Base-by-base conservation (phyloP, 352 stramenopile species). In the Pythium pyrilobum region DNA sequence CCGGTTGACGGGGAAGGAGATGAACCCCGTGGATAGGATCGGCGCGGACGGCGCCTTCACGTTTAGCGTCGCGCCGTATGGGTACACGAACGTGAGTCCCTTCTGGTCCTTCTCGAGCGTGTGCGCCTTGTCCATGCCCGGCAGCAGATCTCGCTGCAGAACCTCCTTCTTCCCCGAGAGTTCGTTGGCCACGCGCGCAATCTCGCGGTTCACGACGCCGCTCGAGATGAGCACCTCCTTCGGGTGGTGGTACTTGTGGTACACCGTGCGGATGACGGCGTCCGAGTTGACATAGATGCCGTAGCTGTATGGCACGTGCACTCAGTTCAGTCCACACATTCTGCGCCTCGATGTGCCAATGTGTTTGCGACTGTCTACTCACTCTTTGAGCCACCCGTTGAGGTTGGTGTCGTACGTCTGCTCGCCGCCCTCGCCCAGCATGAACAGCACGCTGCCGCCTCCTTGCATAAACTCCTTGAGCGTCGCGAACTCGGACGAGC, bases 161-260 rank as follows among this genome's bases (percentile, higher is more conserved):
- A 78, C 28, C 20, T 92, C 77, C 54, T 86, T 88, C 42, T 81
- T 81, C 9, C 80, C 77, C 9, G 76, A 85, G 4, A 92, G 36
- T 37, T 88, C 74, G 23, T 80, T 83, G 8, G 71, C 79, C 69
- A 89, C 68, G 34, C 82, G 75, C 9, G 81, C 85, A 47, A 98
- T 85, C 58, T 97, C 89, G 29, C 86, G 77, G 61, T 98, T 96
- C 9, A 98, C 76, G 33, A 98, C 80, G 43, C 95, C 95, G 50
- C 96, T 97, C 2, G 86, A 92, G 27, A 98, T 94, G 48, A 98
- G 81, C 20, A 95, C 92, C 64, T 98, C 93, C 57, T 98, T 98
- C 1, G 95, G 95, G 57, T 98, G 95, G 37, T 97, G 78, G 58
- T 98, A 98, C 67, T 98, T 98, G 75, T 98, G 89, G 65, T 98